A percentile compares a stretch with the other conserved stretches of the same genome.
phyloP scores from a whole-genome alignment of 257 asterid species.

The Echium plantagineum region DNA sequence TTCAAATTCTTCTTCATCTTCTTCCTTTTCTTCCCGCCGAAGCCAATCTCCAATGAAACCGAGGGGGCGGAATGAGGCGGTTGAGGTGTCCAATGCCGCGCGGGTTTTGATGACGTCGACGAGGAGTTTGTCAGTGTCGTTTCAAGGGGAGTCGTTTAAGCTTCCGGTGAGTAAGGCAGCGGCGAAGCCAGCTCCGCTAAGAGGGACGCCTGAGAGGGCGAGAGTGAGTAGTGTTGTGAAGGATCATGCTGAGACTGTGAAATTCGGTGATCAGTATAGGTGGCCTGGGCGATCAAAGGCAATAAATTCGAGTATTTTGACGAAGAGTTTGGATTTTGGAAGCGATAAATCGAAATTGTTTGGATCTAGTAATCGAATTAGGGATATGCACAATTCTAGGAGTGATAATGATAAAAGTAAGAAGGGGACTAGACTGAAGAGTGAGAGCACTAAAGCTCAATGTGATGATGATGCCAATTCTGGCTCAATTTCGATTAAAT shows the following conservation, averaged over 20 bases:
- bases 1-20: conserved; percentile 38
- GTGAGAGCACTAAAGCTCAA: conserved; percentile 14
- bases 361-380: conserved; percentile 34
- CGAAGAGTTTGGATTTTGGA: conserved; percentile 59
- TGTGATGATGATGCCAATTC: conserved; percentile 15
- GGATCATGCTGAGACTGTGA: conserved; percentile 48
- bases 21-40: conserved; percentile 35
- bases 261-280: conserved; percentile 48
- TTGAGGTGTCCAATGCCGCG: conserved; percentile 48
- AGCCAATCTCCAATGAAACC: conserved; percentile 4
- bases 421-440: conserved; percentile 19
- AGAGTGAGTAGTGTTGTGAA: conserved; percentile 39
- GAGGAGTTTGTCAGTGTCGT: conserved; percentile 65
- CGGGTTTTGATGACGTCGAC: conserved; percentile 44
- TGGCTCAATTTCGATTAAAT: conserved; percentile 9
- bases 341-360: conserved; percentile 22
- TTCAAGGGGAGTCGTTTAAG: conserved; percentile 85
- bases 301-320: conserved; percentile 35
- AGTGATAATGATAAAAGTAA: conserved; percentile 19
- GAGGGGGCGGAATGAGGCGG: neutral
- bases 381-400: conserved; percentile 28
- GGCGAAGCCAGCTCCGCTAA: conserved; percentile 49
- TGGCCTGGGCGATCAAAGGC: conserved; percentile 76
- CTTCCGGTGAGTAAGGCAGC: conserved; percentile 49
- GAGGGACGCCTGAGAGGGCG: conserved; percentile 66